These are phyloP conservation scores for Ceratocystiopsis minuta DNA, from an alignment of 2,329 filamentous ascomycete genomes.

Conservation along the genomic window DNA sequence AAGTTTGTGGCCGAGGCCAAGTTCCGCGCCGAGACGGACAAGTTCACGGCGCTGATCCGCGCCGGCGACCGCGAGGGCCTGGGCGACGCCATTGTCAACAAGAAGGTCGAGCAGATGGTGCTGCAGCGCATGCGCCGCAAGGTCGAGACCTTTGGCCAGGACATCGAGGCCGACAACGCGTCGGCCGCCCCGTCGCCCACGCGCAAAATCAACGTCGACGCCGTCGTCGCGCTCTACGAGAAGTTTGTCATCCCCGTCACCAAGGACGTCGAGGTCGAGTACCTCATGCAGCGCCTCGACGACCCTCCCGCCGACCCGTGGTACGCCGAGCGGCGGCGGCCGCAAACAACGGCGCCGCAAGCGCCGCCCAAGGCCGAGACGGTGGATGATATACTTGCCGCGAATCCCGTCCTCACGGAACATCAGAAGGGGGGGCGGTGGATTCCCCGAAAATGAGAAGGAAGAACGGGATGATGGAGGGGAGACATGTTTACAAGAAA, in stretches of 20 bases:
- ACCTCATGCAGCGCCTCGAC: constrained; percentile 74
- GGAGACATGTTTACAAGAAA: no score
- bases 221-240: constrained; percentile 78
- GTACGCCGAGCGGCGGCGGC: constrained; percentile 1
- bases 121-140: constrained; percentile 74
- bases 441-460: constrained; percentile 3
- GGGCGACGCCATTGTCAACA: constrained; percentile 77
- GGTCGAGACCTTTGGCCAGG: constrained; percentile 82
- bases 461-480: no score
- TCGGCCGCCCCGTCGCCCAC: constrained; percentile 27
- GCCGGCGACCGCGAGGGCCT: constrained; percentile 65
- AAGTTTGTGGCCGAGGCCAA: constrained; percentile 97
- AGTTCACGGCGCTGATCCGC: constrained; percentile 68
- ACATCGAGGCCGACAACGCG: constrained; percentile 42
- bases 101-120: constrained; percentile 77
- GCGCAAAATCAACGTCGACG: constrained; percentile 79
- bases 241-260: constrained; percentile 90
- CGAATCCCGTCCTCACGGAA: no score
- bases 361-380: not conserved
- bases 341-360: no score
- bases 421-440: constrained; percentile 5
- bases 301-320: constrained; percentile 4
- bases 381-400: constrained; percentile 1
- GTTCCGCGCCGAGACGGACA: constrained; percentile 66
- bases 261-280: constrained; percentile 97